Evolutionary conservation across 1,284 basidiomycete genomes (phyloP), one percentile per base, ranked within the genome.

Genomic region (Earliella scabrosa): DNA sequence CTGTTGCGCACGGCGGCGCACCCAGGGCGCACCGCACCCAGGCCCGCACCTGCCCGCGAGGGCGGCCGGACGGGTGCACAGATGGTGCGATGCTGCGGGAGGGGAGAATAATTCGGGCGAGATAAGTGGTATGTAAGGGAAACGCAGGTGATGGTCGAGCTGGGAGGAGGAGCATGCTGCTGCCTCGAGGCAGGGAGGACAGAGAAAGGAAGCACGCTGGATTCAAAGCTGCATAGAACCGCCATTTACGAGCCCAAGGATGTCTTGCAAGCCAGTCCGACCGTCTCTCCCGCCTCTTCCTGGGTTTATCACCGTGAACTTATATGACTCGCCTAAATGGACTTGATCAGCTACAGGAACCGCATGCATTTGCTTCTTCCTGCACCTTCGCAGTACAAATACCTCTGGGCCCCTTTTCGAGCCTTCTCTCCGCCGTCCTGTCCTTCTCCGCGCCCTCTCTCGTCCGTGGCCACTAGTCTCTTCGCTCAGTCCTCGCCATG

Each of bases 261-360:
- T 62, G 51, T 52, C 65, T 43, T 51, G 55, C 65, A 59, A 60
- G 60, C 54, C 57, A 57, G 54, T 54, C 55, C 54, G 48, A 55
- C 64, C 46, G 52, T 59, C 52, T 63, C 62, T 59, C 48, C 58
- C 43, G 57, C 59, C 51, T 44, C 54, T 53, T 52, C 54, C 60
- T 61, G 53, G 59, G 59, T 60, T 68, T 66, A 66, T 68, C 66
- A 56, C 68, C 65, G 56, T 55, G 58, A 63, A 66, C 60, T 59
- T 64, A 68, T 47, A 57, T 68, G 66, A 61, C 65, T 67, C 69
- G 68, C 68, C 65, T 68, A 70, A 72, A 69, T 68, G 69, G 65
- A 71, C 74, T 72, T 76, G 75, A 80, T 79, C 77, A 78, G 70
- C 73, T 69, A 67, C 65, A 75, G 72, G 72, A 73, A 77, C 76